Conservation (phyloP, 139 green algal genomes). For the Zygnema circumcarinatum region DNA sequence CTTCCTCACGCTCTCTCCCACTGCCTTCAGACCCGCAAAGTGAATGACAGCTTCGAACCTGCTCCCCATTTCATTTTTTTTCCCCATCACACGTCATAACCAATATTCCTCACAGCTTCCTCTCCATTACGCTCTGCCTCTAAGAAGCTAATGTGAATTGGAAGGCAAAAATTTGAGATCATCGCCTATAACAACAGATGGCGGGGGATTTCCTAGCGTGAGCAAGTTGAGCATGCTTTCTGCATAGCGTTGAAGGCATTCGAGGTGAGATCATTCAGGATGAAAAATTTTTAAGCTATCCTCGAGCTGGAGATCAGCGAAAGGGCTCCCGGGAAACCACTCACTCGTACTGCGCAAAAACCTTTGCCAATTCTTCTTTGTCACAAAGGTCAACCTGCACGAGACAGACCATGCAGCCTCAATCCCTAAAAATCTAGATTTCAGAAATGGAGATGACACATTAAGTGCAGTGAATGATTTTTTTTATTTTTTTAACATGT, state of each 20-base stretch:
- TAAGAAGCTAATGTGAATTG: neutral
- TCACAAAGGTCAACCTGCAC: constrained; percentile 38
- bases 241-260: too few relatives aligned
- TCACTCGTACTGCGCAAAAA: constrained; percentile 22
- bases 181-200: neutral
- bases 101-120: neutral
- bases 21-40: constrained; percentile 94
- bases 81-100: neutral
- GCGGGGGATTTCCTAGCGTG: too few relatives aligned
- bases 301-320: too few relatives aligned
- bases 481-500: too few relatives aligned
- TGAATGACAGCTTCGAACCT: constrained; percentile 87
- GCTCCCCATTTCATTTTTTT: neutral
- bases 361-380: constrained; percentile 15
- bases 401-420: too few relatives aligned
- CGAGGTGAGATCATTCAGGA: too few relatives aligned
- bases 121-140: neutral
- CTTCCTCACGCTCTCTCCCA: constrained; percentile 87
- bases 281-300: too few relatives aligned
- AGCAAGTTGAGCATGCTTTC: too few relatives aligned
- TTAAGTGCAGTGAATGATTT: too few relatives aligned
- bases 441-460: neutral
- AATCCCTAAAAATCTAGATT: neutral
- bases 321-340: too few relatives aligned
- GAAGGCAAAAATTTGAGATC: neutral